Evolutionary conservation across 345 rosid genomes (phyloP).

Genomic region (Dovyalis caffra): DNA sequence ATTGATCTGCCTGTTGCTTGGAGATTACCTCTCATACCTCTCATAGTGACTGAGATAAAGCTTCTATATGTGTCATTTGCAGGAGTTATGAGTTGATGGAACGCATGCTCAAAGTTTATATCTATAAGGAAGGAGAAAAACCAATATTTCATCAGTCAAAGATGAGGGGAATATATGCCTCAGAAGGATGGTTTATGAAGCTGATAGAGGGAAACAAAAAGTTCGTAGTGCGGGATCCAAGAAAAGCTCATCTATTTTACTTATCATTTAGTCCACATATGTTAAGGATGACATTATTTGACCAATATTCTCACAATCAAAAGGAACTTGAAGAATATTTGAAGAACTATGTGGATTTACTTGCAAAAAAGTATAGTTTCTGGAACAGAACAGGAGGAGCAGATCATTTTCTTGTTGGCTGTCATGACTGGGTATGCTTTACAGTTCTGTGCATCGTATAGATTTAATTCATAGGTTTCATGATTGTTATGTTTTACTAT

Average conservation of each 20-base stretch:
- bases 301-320: constrained; percentile 31
- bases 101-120: constrained; percentile 62
- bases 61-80: constrained; percentile 17
- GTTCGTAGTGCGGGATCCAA: constrained; percentile 68
- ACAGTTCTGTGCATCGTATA: neutral
- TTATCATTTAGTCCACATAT: constrained; percentile 62
- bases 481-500: no score
- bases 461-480: neutral
- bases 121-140: constrained; percentile 78
- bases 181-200: constrained; percentile 97
- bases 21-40: neutral
- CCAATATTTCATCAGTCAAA: constrained; percentile 72
- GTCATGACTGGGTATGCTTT: constrained; percentile 92
- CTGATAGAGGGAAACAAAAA: constrained; percentile 72
- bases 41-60: constrained; percentile 8
- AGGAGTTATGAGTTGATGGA: constrained; percentile 92
- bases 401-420: constrained; percentile 88
- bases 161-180: constrained; percentile 80
- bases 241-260: constrained; percentile 86
- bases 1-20: neutral
- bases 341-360: constrained; percentile 50
- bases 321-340: constrained; percentile 47
- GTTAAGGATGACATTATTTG: constrained; percentile 48
- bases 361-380: constrained; percentile 60
- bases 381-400: constrained; percentile 89